These are phyloP conservation scores for Helicostylum pulchrum DNA, from an alignment of 192 early-diverging fungal genomes.

Conservation along the genomic window DNA sequence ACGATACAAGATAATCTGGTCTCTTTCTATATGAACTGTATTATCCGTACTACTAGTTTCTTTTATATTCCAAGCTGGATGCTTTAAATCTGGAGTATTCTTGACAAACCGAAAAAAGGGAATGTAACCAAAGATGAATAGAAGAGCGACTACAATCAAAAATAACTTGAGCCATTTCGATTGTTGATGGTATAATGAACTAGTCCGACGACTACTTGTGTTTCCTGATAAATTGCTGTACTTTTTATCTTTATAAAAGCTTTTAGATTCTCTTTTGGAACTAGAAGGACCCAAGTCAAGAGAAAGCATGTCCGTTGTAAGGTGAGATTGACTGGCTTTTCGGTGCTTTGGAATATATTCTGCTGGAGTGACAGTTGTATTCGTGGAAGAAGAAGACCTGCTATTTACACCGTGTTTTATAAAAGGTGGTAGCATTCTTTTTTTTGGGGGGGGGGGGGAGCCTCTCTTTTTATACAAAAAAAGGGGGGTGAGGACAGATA, in stretches of 20 bases:
- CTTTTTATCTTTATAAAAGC: slow-evolving; percentile 19
- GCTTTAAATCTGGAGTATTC: background rate
- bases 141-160: background rate
- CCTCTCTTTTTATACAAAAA: background rate
- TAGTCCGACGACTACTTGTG: background rate
- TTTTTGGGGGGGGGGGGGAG: background rate
- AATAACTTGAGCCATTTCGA: slow-evolving; percentile 17
- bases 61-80: background rate
- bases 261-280: slow-evolving; percentile 5
- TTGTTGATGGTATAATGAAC: slow-evolving; percentile 1
- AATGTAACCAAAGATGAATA: slow-evolving; percentile 19
- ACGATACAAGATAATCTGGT: slow-evolving; percentile 49
- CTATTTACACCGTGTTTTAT: slow-evolving; percentile 15
- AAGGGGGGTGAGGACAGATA: background rate
- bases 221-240: background rate
- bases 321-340: slow-evolving; percentile 4
- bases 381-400: background rate
- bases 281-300: slow-evolving; percentile 12
- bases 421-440: slow-evolving; percentile 17
- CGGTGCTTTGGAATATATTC: slow-evolving; percentile 6
- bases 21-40: slow-evolving; percentile 2
- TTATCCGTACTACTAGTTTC: background rate
- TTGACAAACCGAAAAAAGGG: background rate
- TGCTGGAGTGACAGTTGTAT: background rate
- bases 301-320: slow-evolving; percentile 14